Evolutionary conservation across 331 rosid species (phyloP).

Genomic region (Quercus tomentella): DNA sequence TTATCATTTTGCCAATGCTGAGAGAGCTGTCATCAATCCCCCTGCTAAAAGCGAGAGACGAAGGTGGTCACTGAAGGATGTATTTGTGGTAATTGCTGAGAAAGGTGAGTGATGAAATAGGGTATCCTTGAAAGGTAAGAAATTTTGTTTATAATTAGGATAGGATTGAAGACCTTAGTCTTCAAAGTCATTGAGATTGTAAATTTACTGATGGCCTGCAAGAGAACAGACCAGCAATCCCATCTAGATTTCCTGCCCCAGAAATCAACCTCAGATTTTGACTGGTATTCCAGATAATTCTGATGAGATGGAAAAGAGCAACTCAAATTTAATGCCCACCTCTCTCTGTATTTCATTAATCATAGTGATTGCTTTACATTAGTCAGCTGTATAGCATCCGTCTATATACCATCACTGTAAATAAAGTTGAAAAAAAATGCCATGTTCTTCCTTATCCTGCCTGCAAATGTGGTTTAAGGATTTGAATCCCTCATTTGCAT

Average conservation of each 20-base stretch:
- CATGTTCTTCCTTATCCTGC: no score
- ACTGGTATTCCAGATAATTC: background rate
- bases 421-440: no score
- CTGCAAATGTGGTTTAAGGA: no score
- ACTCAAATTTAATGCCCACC: background rate
- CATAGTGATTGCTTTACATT: no score
- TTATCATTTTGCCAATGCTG: conserved; percentile 56
- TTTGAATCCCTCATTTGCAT: no score
- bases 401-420: no score
- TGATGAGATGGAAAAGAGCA: background rate
- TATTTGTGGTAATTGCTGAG: conserved; percentile 81
- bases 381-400: no score
- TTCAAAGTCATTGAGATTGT: background rate
- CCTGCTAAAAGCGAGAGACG: conserved; percentile 51
- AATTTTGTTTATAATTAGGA: background rate
- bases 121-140: background rate
- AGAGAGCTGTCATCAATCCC: conserved; percentile 85
- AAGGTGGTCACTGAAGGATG: conserved; percentile 77
- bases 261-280: background rate
- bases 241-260: background rate
- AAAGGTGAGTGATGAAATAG: conserved; percentile 43
- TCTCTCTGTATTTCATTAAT: no score
- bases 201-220: background rate
- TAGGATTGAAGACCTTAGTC: background rate
- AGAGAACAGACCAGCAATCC: background rate